Base-by-base conservation (phyloP, 2,329 filamentous ascomycete species). In the Coniella lustricola region DNA sequence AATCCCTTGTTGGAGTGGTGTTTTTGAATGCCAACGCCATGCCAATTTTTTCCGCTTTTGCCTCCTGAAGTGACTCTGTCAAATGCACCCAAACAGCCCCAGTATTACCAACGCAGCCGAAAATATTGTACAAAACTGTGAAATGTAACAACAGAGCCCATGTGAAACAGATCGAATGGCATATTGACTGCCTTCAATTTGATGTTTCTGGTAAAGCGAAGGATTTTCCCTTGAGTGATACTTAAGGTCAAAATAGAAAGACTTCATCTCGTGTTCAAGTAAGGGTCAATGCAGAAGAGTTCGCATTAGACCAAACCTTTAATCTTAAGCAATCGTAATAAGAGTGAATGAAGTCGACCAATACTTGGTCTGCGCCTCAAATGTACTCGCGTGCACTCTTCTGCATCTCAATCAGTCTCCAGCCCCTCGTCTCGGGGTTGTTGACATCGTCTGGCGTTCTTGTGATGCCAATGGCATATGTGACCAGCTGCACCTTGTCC, bases 391-490 rank as follows among this genome's bases (percentile, higher is more conserved):
- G 82, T 48, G 87, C 91, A 67, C 89, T 94, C 83, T 98, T 98
- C 69, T 98, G 93, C 74, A 98, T 82, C 73, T 98, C 93, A 63
- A 98, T 97, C 67, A 98, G 74, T 61, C 91, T 84, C 93, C 93
- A 98, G 29, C 93, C 93, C 62, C 90, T 80, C 10, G 93, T 98
- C 72, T 98, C 93, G 2, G 90, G 87, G 67, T 98, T 97, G 74
- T 84, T 91, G 57, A 97, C 91, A 59, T 98, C 93, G 64, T 98
- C 93, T 2, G 93, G 84, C 52, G 95, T 82, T 56, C 93, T 78
- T 3, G 93, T 98, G 52, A 98, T 86, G 59, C 93, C 93, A 58
- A 98, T 97, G 55, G 91, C 93, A 63, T 98, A 98, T 2, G 93
- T 97, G 57, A 98, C 93, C 58, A 95, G 83, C 70, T 98, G 93